Evolutionary conservation across 495 filamentous ascomycete species (phyloP).

Genomic region (Podospora comata): DNA sequence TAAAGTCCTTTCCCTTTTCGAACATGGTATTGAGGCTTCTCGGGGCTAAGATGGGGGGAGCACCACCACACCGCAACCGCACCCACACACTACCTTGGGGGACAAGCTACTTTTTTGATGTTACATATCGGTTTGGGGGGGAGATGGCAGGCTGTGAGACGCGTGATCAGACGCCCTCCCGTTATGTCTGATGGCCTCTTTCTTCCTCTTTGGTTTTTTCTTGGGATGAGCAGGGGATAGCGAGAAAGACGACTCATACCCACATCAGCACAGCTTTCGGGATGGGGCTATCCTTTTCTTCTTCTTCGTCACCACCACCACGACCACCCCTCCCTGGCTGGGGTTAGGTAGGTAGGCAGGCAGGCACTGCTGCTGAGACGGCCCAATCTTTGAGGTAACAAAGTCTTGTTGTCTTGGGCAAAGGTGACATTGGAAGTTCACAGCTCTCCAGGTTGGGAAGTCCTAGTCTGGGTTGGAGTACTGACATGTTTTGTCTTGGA

Average conservation of each 20-base stretch:
- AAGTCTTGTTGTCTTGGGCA: not conserved
- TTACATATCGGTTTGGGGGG: constrained; percentile 11
- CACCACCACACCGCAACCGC: not conserved
- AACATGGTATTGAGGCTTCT: not conserved
- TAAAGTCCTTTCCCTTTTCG: constrained; percentile 13
- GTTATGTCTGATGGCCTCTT: constrained; percentile 8
- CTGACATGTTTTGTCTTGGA: not conserved
- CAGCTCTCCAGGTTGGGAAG: constrained; percentile 7
- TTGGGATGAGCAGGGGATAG: constrained; percentile 7
- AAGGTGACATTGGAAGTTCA: not conserved
- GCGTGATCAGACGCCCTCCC: constrained; percentile 10
- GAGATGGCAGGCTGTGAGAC: constrained; percentile 14
- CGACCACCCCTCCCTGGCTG: not conserved
- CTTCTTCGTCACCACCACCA: not conserved
- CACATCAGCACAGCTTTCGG: not conserved
- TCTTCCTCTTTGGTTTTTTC: not conserved
- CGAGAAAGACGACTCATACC: constrained; percentile 17
- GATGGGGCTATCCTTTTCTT: not conserved
- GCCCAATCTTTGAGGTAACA: not conserved
- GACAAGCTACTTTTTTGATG: not conserved
- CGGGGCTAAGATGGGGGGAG: constrained; percentile 5
- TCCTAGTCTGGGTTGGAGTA: constrained; percentile 12
- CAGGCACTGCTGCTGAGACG: constrained; percentile 15
- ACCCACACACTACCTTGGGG: not conserved
- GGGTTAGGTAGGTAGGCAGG: constrained; percentile 6